Evolutionary conservation across 1,139 yeast species (phyloP), one percentile per base, ranked within the genome.

Genomic region (Lodderomyces parapsilosis): DNA sequence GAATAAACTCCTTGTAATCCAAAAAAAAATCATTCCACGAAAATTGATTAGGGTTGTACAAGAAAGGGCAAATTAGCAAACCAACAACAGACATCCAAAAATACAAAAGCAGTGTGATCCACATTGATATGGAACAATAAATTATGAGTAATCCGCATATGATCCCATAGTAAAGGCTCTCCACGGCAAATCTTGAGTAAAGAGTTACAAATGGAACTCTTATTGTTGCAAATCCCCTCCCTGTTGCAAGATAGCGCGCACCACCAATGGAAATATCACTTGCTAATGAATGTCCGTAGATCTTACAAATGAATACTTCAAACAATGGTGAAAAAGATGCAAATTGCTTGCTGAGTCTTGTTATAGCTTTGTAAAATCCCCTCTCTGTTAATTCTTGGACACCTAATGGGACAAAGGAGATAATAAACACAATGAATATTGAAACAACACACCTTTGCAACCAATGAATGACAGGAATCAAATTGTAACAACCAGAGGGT

Each of bases 231-330:
- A 77, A 74, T 1, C 80, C 80, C 55, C 83, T 60, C 11, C 81
- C 81, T 0, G 82, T 77, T 2, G 80, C 76, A 51, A 77, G 74
- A 53, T 77, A 77, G 44, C 66, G 66, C 7, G 82, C 82, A 11
- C 81, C 81, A 1, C 82, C 81, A 41, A 74, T 55, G 5, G 74
- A 59, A 37, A 77, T 62, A 56, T 77, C 80, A 47, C 71, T 73
- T 2, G 68, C 65, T 46, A 77, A 56, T 0, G 81, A 72, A 39
- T 70, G 71, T 0, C 80, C 73, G 54, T 77, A 77, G 2, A 76
- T 67, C 43, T 73, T 63, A 54, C 81, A 75, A 6, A 76, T 80
- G 55, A 77, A 77, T 0, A 76, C 76, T 50, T 77, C 82, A 54
- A 77, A 77, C 39, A 76, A 58, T 4, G 81, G 81, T 1, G 81